Evolutionary conservation across 1,284 basidiomycete species (phyloP).

Genomic region (Filobasidium uniguttulatum): DNA sequence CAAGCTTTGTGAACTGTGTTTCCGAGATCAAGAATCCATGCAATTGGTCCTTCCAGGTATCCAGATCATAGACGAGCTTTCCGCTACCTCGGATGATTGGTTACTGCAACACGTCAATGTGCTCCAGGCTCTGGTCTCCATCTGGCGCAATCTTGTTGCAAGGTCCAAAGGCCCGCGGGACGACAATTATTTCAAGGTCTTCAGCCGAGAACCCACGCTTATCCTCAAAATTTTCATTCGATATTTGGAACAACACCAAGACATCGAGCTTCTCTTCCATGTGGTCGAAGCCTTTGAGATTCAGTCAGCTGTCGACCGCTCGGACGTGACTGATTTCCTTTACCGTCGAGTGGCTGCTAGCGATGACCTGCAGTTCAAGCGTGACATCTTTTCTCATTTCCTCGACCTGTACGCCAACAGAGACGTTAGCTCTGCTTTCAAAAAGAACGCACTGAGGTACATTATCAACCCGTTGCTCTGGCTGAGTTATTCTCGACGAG

Average conservation of each 20-base stretch:
- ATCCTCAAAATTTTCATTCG: conserved; percentile 63
- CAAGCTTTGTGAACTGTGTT: conserved; percentile 48
- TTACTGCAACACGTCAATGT: conserved; percentile 50
- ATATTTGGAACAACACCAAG: conserved; percentile 49
- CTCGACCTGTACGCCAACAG: conserved; percentile 66
- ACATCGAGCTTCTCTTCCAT: conserved; percentile 80
- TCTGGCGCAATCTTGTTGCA: conserved; percentile 49
- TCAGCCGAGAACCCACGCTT: conserved; percentile 52
- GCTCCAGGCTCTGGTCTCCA: conserved; percentile 52
- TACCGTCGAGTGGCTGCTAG: conserved; percentile 65
- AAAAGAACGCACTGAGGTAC: conserved; percentile 72
- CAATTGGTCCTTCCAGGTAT: conserved; percentile 54
- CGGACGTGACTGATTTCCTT: conserved; percentile 71
- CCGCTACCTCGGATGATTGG: conserved; percentile 54
- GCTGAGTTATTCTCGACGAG: conserved; percentile 50
- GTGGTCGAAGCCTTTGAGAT: conserved; percentile 71
- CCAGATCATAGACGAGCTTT: conserved; percentile 65
- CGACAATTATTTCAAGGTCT: conserved; percentile 39
- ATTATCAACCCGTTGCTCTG: conserved; percentile 80
- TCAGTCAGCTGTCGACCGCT: conserved; percentile 66
- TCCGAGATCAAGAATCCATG: conserved; percentile 42
- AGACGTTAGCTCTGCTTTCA: conserved; percentile 58
- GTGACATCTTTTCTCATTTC: conserved; percentile 73
- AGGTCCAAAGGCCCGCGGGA: conserved; percentile 27
- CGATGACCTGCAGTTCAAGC: conserved; percentile 50